Evolutionary conservation across 345 rosid species (phyloP).

Genomic region (Excoecaria cochinchinensis): DNA sequence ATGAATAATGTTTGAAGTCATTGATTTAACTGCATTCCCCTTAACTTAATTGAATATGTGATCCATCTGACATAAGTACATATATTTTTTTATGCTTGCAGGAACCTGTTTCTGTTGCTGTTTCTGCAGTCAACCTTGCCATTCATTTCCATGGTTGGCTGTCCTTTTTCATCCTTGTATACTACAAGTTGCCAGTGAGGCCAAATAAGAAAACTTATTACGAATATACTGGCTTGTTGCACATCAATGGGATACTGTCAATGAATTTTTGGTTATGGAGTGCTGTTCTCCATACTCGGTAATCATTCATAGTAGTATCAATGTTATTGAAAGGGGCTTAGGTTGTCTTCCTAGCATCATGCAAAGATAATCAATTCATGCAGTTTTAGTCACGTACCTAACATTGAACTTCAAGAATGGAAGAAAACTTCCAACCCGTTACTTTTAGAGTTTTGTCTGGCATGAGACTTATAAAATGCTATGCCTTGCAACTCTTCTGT

Average conservation of each 20-base stretch:
- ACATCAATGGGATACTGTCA: constrained; percentile 65
- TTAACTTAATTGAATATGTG: constrained; percentile 5
- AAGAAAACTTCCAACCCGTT: neutral
- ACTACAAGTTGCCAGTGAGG: constrained; percentile 71
- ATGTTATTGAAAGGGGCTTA: constrained; percentile 3
- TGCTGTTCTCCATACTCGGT: constrained; percentile 83
- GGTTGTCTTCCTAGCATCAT: neutral
- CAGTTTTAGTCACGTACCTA: neutral
- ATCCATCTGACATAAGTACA: constrained; percentile 7
- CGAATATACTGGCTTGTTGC: constrained; percentile 73
- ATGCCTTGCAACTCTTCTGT: neutral
- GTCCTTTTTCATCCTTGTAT: constrained; percentile 76
- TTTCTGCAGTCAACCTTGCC: constrained; percentile 74
- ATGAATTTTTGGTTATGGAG: constrained; percentile 92
- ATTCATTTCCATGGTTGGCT: constrained; percentile 90
- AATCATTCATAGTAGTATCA: constrained; percentile 27
- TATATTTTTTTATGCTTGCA: constrained; percentile 24
- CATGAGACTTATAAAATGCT: neutral
- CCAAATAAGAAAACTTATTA: constrained; percentile 64
- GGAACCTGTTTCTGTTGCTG: constrained; percentile 88
- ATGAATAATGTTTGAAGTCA: neutral
- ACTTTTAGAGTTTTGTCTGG: neutral
- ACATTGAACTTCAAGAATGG: neutral
- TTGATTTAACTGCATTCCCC: neutral
- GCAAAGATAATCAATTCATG: neutral